Base-by-base conservation (phyloP, 2,329 filamentous ascomycete species). In the Penicillium sp. region DNA sequence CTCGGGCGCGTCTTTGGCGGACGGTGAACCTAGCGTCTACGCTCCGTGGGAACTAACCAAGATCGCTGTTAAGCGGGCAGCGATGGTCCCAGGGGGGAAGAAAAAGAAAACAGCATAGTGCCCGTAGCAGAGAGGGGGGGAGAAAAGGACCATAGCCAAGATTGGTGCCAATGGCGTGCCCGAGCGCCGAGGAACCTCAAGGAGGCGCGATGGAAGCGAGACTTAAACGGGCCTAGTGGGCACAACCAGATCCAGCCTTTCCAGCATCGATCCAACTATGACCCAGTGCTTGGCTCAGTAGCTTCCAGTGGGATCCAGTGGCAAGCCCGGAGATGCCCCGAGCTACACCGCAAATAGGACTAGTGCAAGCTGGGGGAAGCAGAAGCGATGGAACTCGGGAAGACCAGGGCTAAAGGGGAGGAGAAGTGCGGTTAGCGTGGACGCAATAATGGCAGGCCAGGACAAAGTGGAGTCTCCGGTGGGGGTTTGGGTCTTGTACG, bases 291-390 rank as follows among this genome's bases (percentile, higher is more conserved):
- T 17, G 42, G 17, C 6, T 22, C 15, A 39, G 37, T 20, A 22
- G 49, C 22, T 39, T 52, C 49, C 34, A 41, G 49, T n/a, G 15
- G 48, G 66, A 42, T 34, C 51, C 11, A 35, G 47, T 63, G 55
- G 51, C 57, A 66, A 70, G 64, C 45, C 47, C 49, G 65, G 60
- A 61, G 65, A n/a, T 37, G 25, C 52, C 41, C 42, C 52, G 31
- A 55, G 61, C 73, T 76, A 76, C 63, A 62, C 59, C 60, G 66
- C 62, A 72, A 73, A 61, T 50, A 59, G 71, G 67, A 57, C 66
- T 76, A 76, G 74, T 65, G 74, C 66, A 75, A 43, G 69, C 69
- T 67, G 73, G 73, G 72, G 70, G 67, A 68, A 69, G 61, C 59
- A 64, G 61, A 69, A 69, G 66, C 62, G 65, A 70, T 72, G 68